These are phyloP conservation scores for Nemania serpens DNA, from an alignment of 2,329 filamentous ascomycete genomes.

Conservation along the genomic window DNA sequence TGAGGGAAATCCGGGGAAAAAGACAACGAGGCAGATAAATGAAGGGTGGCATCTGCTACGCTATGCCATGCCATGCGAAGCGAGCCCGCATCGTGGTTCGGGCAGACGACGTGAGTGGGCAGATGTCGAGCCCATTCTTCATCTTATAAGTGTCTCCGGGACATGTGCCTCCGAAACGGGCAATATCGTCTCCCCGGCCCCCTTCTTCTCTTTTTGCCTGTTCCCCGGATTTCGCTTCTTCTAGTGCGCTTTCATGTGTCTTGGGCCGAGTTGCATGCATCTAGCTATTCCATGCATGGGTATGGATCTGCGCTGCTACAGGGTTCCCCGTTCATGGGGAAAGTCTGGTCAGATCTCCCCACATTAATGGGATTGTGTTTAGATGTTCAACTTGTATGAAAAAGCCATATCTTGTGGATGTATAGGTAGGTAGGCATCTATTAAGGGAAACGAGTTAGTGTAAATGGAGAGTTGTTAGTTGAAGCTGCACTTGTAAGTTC, in stretches of 20 bases:
- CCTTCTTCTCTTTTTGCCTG: not conserved
- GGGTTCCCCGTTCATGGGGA: constrained; percentile 14
- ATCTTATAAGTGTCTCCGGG: constrained; percentile 20
- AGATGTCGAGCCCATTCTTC: not conserved
- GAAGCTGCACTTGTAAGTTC: not conserved
- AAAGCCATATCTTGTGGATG: not conserved
- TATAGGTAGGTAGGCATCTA: constrained; percentile 2
- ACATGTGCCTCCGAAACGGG: constrained; percentile 27
- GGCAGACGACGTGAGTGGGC: not conserved
- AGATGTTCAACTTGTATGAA: not conserved
- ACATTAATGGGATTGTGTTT: not conserved
- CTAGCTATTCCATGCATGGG: not conserved
- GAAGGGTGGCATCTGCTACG: not conserved
- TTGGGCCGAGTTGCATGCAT: not conserved
- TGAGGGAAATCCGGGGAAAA: constrained; percentile 14
- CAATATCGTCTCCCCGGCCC: not conserved
- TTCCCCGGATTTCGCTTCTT: constrained; percentile 13
- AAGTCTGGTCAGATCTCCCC: constrained; percentile 7
- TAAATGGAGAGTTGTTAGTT: not conserved
- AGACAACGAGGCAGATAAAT: not conserved
- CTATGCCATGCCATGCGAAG: not conserved
- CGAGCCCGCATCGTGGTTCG: constrained; percentile 1
- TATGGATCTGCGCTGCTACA: not conserved
- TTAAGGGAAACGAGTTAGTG: not conserved
- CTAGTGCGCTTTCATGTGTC: not conserved